Conservation (phyloP, 2,329 filamentous ascomycete species). For the Penicillium sp. region DNA sequence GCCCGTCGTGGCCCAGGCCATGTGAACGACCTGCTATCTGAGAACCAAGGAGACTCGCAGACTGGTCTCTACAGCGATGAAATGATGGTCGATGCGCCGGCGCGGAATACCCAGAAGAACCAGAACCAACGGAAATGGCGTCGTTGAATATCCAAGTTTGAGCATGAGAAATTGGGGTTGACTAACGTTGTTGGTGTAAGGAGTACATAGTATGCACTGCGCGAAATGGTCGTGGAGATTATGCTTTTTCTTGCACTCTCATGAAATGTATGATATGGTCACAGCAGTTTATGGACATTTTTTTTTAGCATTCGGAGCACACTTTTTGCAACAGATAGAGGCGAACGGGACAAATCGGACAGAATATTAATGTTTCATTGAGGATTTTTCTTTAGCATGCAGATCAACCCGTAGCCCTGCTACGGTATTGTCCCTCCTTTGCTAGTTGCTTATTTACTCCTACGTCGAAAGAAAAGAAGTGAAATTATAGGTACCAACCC, state of each 20-base stretch:
- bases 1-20: slow-evolving; percentile 26
- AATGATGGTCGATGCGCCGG: slow-evolving; percentile 43
- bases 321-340: neutral
- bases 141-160: slow-evolving; percentile 12
- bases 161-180: neutral
- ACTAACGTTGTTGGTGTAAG: neutral
- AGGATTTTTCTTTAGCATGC: neutral
- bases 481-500: neutral
- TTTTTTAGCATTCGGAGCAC: neutral
- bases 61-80: slow-evolving; percentile 41
- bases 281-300: slow-evolving; percentile 4
- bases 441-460: neutral
- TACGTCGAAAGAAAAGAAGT: neutral
- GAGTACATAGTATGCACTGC: neutral
- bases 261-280: slow-evolving; percentile 25
- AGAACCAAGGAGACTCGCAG: slow-evolving; percentile 4
- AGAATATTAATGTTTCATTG: neutral
- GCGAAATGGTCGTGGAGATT: neutral
- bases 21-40: neutral
- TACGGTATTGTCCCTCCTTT: neutral
- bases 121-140: slow-evolving; percentile 23
- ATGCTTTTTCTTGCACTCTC: slow-evolving; percentile 3
- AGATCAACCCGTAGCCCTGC: too few species aligned
- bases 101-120: slow-evolving; percentile 22
- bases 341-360: neutral